Percentiles rank a stretch among this genome's conserved stretches.
Evolutionary conservation across 768 basidiomycete species (phyloP).

Genomic region (Cytidiella melzeri): DNA sequence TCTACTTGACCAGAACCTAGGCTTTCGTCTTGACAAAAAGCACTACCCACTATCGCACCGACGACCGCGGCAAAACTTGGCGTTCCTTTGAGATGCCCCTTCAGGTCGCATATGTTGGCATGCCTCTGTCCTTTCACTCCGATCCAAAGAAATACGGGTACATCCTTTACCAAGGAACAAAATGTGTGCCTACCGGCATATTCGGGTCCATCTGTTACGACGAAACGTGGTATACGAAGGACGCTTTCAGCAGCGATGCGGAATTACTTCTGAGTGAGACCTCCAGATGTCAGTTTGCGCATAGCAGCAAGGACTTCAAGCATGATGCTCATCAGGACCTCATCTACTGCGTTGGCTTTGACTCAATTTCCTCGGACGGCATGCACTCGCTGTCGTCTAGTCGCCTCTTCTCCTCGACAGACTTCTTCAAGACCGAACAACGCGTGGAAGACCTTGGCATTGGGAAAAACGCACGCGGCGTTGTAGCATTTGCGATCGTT

Average conservation of each 20-base stretch:
- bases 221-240: constrained; percentile 86
- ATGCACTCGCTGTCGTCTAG: constrained; percentile 49
- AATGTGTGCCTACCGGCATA: constrained; percentile 42
- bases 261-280: constrained; percentile 63
- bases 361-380: constrained; percentile 41
- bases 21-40: constrained; percentile 79
- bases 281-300: constrained; percentile 81
- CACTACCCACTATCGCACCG: constrained; percentile 81
- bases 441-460: constrained; percentile 84
- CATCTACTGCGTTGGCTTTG: constrained; percentile 88
- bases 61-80: constrained; percentile 87
- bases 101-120: constrained; percentile 48
- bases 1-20: constrained; percentile 33
- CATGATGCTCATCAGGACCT: constrained; percentile 68
- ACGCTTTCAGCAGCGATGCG: constrained; percentile 65
- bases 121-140: constrained; percentile 85
- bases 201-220: constrained; percentile 64
- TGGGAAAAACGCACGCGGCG: constrained; percentile 77
- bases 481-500: constrained; percentile 91
- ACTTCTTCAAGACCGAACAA: constrained; percentile 68
- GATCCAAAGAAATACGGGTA: constrained; percentile 61
- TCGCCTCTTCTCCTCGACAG: constrained; percentile 75
- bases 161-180: constrained; percentile 74
- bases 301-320: constrained; percentile 78
- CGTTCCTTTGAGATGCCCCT: constrained; percentile 65